Evolutionary conservation across 768 basidiomycete genomes (phyloP).

Genomic region (Pleurotus sapidus): DNA sequence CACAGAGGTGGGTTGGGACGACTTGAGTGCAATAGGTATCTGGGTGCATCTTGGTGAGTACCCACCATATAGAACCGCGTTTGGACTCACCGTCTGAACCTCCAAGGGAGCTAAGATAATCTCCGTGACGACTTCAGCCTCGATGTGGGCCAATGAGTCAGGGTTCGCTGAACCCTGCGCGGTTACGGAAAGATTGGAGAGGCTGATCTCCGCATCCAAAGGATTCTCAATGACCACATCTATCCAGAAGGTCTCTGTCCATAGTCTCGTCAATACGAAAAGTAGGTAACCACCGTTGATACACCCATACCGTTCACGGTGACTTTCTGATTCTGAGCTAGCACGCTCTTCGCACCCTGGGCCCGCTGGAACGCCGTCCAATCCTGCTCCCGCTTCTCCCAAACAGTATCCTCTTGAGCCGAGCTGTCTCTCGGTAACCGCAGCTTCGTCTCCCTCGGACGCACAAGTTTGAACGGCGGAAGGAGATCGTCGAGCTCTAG

Average conservation of each 20-base stretch:
- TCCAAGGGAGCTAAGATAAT: constrained; percentile 63
- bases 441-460: constrained; percentile 51
- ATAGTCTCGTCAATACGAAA: constrained; percentile 3
- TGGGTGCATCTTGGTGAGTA: constrained; percentile 18
- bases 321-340: constrained; percentile 57
- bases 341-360: constrained; percentile 48
- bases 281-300: neutral
- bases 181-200: constrained; percentile 58
- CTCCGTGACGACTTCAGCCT: constrained; percentile 60
- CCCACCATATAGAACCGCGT: neutral
- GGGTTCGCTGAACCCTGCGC: constrained; percentile 39
- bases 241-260: constrained; percentile 72
- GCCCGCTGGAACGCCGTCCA: constrained; percentile 64
- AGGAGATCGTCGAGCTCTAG: constrained; percentile 42
- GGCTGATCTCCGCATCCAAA: constrained; percentile 66
- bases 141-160: constrained; percentile 37
- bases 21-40: constrained; percentile 65
- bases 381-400: constrained; percentile 62
- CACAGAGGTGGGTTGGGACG: constrained; percentile 48
- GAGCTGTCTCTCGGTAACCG: constrained; percentile 51
- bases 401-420: constrained; percentile 42
- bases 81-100: constrained; percentile 52
- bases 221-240: constrained; percentile 72
- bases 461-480: constrained; percentile 68
- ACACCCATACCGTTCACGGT: constrained; percentile 54